phyloP scores from a whole-genome alignment of 1,284 basidiomycete genomes.

The Cryptococcus maquisensis region DNA sequence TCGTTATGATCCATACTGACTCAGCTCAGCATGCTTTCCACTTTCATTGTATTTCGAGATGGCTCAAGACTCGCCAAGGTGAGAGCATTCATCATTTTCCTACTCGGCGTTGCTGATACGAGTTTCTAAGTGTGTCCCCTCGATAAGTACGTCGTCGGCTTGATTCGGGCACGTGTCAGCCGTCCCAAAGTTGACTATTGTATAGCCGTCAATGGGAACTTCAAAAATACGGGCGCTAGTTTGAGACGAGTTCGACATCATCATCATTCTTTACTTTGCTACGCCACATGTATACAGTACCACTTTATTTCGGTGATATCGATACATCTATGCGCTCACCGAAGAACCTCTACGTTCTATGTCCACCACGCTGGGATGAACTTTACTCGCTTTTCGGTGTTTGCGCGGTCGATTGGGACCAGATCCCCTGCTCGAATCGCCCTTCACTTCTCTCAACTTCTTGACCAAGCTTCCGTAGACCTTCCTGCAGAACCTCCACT shows the following conservation, averaged over 20 bases:
- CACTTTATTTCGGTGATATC: neutral
- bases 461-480: conserved; percentile 34
- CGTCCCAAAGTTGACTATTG: neutral
- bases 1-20: neutral
- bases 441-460: conserved; percentile 44
- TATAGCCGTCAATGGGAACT: conserved; percentile 49
- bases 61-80: conserved; percentile 94
- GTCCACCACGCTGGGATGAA: neutral
- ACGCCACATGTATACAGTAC: conserved; percentile 9
- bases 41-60: conserved; percentile 99
- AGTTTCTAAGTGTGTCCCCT: conserved; percentile 74
- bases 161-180: conserved; percentile 55
- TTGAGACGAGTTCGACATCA: neutral
- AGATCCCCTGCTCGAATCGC: conserved; percentile 35
- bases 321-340: neutral
- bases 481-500: conserved; percentile 31
- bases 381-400: neutral
- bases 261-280: conserved; percentile 1
- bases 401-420: conserved; percentile 32
- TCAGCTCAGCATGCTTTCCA: conserved; percentile 91
- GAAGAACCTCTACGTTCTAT: neutral
- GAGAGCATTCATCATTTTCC: conserved; percentile 7
- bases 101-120: conserved; percentile 4
- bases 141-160: conserved; percentile 67
- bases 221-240: conserved; percentile 49